A percentile compares a stretch with the other conserved stretches of the same genome.
These are phyloP conservation scores for Ophiostoma populinum DNA, from an alignment of 2,329 filamentous ascomycete genomes.

Conservation along the genomic window DNA sequence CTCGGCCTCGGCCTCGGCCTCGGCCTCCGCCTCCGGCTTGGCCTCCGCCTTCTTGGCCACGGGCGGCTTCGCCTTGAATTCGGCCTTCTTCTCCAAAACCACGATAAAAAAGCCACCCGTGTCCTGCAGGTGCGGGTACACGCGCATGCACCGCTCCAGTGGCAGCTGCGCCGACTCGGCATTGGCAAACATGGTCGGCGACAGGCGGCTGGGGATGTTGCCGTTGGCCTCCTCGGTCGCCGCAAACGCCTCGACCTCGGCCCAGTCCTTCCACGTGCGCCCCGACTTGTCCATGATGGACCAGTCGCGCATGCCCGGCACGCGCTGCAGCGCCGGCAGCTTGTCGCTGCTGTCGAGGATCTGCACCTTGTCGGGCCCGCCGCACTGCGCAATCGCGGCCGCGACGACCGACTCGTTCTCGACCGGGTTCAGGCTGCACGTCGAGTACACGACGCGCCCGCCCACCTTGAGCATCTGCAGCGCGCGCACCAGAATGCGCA, in stretches of 20 bases:
- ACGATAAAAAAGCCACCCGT: conserved; percentile 97
- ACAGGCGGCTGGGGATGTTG: conserved; percentile 46
- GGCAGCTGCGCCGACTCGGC: conserved; percentile 47
- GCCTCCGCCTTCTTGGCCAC: conserved; percentile 19
- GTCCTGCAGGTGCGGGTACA: conserved; percentile 91
- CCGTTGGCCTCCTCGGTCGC: conserved; percentile 32
- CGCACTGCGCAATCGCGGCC: conserved; percentile 77
- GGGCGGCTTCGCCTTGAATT: conserved; percentile 55
- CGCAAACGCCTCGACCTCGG: conserved; percentile 57
- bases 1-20: neutral
- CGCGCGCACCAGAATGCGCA: conserved; percentile 76
- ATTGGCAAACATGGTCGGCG: conserved; percentile 68
- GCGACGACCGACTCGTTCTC: conserved; percentile 91
- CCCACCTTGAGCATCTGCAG: conserved; percentile 93
- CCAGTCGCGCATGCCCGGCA: conserved; percentile 65
- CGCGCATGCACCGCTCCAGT: conserved; percentile 76
- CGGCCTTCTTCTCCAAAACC: conserved; percentile 77
- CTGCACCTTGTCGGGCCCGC: conserved; percentile 62
- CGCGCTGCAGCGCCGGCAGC: conserved; percentile 60
- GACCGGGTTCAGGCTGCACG: conserved; percentile 95
- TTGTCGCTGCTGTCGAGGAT: conserved; percentile 70
- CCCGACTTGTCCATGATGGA: conserved; percentile 78
- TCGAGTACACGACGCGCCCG: conserved; percentile 90
- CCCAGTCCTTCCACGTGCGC: conserved; percentile 64
- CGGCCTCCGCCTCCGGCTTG: conserved; percentile 24